Base-by-base conservation (phyloP, 257 asterid genomes). In the Voacanga thouarsii region DNA sequence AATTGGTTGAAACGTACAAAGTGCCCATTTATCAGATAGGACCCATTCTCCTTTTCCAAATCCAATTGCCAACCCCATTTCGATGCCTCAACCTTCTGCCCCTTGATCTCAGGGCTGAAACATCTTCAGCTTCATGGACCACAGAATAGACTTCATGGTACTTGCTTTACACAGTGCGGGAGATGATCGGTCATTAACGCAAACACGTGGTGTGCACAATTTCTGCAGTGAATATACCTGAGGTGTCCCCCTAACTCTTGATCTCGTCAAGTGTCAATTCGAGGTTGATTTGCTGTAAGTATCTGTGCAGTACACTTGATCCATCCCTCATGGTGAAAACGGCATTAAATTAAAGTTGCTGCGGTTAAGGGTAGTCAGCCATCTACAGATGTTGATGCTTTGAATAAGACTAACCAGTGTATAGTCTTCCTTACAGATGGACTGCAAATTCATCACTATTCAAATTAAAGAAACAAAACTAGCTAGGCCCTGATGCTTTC, bases 1-100 rank as follows among this genome's bases (percentile, higher is more conserved):
- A 12, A 45, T 78, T 57, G 16, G 81, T 78, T 78, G 81, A 78
- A 72, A 51, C 61, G 43, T 43, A 77, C 2, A 1, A 78, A 70
- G 50, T 43, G 61, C 76, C 77, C 37, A 33, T 21, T 63, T 12
- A 37, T 6, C 0, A 0, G 26, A 8, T 28, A 44, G 73, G 51
- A 63, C 72, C 18, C 43, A 3, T 14, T 28, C 11, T 5, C 41
- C 23, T 64, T 15, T 0, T 60, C 67, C 5, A 57, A 51, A 14
- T 15, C 56, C 56, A 49, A 63, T 12, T 16, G 43, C n/a, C 24
- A 30, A 21, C 75, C 37, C 75, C 75, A 71, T 71, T 47, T 28
- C 12, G 45, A 72, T 15, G 30, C 69, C n/a, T 30, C 44, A 33
- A 72, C 24, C 28, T 50, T 49, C 75, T 1, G 39, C 63, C 14